Conservation (phyloP, 1,139 yeast species). For the Groenewaldozyma sp. region DNA sequence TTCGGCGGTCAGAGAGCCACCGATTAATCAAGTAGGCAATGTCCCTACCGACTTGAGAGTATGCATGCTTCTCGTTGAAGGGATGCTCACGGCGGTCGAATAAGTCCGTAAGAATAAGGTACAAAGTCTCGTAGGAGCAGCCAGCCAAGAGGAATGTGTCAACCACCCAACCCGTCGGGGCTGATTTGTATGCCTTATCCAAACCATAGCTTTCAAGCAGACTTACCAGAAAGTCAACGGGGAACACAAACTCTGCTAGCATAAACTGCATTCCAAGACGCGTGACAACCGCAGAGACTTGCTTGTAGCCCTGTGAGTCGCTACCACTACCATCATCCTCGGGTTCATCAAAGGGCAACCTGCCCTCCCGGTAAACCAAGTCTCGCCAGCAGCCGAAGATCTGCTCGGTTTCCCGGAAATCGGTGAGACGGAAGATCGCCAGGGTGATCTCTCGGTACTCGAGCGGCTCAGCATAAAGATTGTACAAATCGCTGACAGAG, state of each 20-base stretch:
- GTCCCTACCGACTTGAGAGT: slow-evolving; percentile 22
- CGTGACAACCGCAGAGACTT: slow-evolving; percentile 33
- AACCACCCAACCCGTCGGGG: slow-evolving; percentile 45
- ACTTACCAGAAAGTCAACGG: slow-evolving; percentile 62
- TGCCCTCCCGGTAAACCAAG: slow-evolving; percentile 17
- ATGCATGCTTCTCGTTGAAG: slow-evolving; percentile 22
- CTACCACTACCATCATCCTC: slow-evolving; percentile 27
- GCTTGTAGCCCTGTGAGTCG: slow-evolving; percentile 25
- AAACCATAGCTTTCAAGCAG: slow-evolving; percentile 36
- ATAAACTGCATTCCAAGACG: slow-evolving; percentile 41
- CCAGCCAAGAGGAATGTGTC: slow-evolving; percentile 76
- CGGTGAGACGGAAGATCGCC: slow-evolving; percentile 71
- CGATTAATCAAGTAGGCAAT: slow-evolving; percentile 21
- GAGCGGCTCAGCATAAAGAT: slow-evolving; percentile 78
- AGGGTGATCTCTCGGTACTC: slow-evolving; percentile 81
- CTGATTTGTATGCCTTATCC: slow-evolving; percentile 27
- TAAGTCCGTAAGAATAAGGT: slow-evolving; percentile 56
- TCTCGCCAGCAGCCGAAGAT: slow-evolving; percentile 32
- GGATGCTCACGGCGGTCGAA: slow-evolving; percentile 42
- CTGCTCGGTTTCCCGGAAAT: slow-evolving; percentile 36
- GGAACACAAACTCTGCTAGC: slow-evolving; percentile 69
- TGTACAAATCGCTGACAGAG: slow-evolving; percentile 70
- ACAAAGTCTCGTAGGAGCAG: slow-evolving; percentile 58
- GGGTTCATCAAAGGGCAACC: slow-evolving; percentile 13
- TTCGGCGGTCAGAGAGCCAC: slow-evolving; percentile 15